Evolutionary conservation across 2,329 filamentous ascomycete genomes (phyloP), one percentile per base, ranked within the genome.

Genomic region (Aspergillus novoparasiticus): DNA sequence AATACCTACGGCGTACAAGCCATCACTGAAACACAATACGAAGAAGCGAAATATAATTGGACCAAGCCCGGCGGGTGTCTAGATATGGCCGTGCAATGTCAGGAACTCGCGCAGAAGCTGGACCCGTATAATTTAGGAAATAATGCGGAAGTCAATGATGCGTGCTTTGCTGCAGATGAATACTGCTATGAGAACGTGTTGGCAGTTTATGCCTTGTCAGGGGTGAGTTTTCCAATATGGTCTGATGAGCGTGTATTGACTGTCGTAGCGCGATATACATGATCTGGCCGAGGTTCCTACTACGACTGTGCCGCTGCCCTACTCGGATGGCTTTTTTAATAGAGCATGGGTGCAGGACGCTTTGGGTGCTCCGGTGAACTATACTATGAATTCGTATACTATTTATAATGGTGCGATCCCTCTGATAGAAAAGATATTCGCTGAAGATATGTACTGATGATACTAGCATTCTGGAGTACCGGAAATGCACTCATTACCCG

Each of bases 1-100:
- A 82, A 82, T 62, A 80, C 88, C 0, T 93, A 91, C 72, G 86
- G 83, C 10, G 83, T 90, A 61, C 71, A 85, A 65, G 81, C 84
- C 2, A 83, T 91, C 14, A 30, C 21, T 2, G 12, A 41, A 30
- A 21, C 39, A 2, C 26, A 48, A 2, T 61, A 61, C 14, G 14
- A 28, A 10, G 11, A 30, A 2, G 41, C 53, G 0, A 57, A 48
- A n/a, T 12, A 50, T 3, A 56, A 61, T 21, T n/a, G 57, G 41
- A 56, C 41, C 6, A 46, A 34, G 6, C 11, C 21, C 6, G 59
- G 59, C 23, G 59, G 59, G 1, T 61, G 59, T 16, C 14, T 61
- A 6, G 59, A 61, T 48, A 30, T 41, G n/a, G 53, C 36, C 14
- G 19, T 34, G 30, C 9, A 57, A 32, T 61, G 59, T 8, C 36